These are phyloP conservation scores for Suhomyces bribrorum DNA, from an alignment of 1,139 yeast species.

Conservation along the genomic window DNA sequence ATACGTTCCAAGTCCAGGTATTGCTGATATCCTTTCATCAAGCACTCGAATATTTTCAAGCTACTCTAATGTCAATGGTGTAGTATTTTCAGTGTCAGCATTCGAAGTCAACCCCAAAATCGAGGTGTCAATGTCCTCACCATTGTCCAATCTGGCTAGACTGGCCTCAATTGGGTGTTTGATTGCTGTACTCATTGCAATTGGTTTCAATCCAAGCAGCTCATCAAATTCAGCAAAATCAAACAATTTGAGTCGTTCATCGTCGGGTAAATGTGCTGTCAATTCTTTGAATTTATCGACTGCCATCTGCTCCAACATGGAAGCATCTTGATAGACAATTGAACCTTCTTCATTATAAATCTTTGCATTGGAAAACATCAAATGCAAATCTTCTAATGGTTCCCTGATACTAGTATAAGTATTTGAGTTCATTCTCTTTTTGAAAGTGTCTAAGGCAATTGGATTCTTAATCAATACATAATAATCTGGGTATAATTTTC, in stretches of 20 bases:
- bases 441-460: slow-evolving; percentile 72
- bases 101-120: slow-evolving; percentile 16
- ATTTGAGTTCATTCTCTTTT: slow-evolving; percentile 55
- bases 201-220: slow-evolving; percentile 44
- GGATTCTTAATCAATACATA: slow-evolving; percentile 77
- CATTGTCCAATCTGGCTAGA: slow-evolving; percentile 24
- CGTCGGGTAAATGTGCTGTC: slow-evolving; percentile 21
- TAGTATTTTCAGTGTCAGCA: slow-evolving; percentile 14
- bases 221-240: slow-evolving; percentile 55
- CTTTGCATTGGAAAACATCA: slow-evolving; percentile 81
- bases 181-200: slow-evolving; percentile 26
- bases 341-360: slow-evolving; percentile 92
- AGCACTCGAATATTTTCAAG: not conserved
- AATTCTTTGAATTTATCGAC: slow-evolving; percentile 34
- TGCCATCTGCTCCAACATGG: slow-evolving; percentile 57
- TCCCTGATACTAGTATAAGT: slow-evolving; percentile 59
- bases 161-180: slow-evolving; percentile 28
- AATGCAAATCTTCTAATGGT: slow-evolving; percentile 68
- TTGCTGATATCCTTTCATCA: no score
- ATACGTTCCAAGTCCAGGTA: not conserved
- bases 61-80: slow-evolving; percentile 12
- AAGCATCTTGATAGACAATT: slow-evolving; percentile 76
- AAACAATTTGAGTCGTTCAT: slow-evolving; percentile 33
- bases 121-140: slow-evolving; percentile 25
- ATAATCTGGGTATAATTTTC: slow-evolving; percentile 80